Evolutionary conservation across 2,329 filamentous ascomycete species (phyloP), one percentile per base, ranked within the genome.

Genomic region (Calonectria hawksworthii): DNA sequence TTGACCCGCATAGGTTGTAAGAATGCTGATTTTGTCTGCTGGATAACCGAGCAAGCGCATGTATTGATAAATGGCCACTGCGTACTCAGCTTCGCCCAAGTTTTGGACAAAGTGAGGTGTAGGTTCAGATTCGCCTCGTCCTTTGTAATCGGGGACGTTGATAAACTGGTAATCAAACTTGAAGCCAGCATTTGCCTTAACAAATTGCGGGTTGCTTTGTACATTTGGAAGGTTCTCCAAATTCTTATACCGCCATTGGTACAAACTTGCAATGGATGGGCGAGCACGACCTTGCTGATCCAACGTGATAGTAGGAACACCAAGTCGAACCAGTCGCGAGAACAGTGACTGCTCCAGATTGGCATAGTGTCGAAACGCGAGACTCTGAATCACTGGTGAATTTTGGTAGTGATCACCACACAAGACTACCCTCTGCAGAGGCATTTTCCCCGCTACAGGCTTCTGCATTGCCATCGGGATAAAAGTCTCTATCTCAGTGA

Each of bases 351-450:
- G 97, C 82, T 98, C 96, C 23, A 99, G 92, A 83, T 99, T 98
- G 68, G 96, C 96, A 82, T 98, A 99, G 82, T 98, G 94, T 6
- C 96, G 92, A 87, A 98, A 98, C 1, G 97, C 96, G 73, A 98
- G 90, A 81, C 96, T 98, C 83, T 99, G 97, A 65, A 99, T 94
- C 67, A 99, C 93, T 0, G 97, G 98, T 0, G 96, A 98, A 86
- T 99, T 99, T 83, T 99, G 97, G 73, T 97, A 93, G 84, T 99
- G 97, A 82, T 99, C 98, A 76, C 97, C 97, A 73, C 96, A 98
- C 4, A 99, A 90, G 3, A 99, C 95, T 8, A 99, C 93, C 51
- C 98, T 91, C 84, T 98, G 95, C 16, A 99, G 87, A 4, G 93
- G 92, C 79, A 95, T 90, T 81, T 95, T 90, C 41, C 94, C 94